phyloP scores from a whole-genome alignment of 2,329 filamentous ascomycete genomes.

The Fusarium circinatum region DNA sequence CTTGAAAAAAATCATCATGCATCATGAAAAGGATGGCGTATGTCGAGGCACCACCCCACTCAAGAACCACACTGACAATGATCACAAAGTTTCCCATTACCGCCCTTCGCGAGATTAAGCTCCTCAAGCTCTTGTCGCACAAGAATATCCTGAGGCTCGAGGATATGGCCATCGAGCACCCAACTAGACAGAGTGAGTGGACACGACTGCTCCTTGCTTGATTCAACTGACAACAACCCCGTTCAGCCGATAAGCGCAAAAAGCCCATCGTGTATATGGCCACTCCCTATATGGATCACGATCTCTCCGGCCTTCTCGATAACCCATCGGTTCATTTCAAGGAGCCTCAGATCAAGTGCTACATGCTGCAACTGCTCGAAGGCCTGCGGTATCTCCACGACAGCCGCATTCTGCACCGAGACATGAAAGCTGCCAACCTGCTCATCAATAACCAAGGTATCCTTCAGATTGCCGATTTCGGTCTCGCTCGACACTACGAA shows the following conservation, averaged over 20 bases:
- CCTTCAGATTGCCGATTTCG: constrained; percentile 97
- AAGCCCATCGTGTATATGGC: constrained; percentile 97
- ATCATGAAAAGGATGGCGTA: constrained; percentile 97
- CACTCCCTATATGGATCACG: constrained; percentile 98
- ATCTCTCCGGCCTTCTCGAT: constrained; percentile 95
- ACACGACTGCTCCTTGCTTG: background rate
- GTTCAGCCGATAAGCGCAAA: constrained; percentile 78
- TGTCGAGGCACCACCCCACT: constrained; percentile 45
- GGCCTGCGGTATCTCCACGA: constrained; percentile 92
- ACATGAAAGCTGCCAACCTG: constrained; percentile 99
- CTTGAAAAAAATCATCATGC: constrained; percentile 98
- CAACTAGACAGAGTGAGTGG: constrained; percentile 66
- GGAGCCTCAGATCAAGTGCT: constrained; percentile 95
- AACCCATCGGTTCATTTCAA: constrained; percentile 91
- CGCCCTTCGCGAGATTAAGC: constrained; percentile 95
- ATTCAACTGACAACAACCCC: constrained; percentile 11
- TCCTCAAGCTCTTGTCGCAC: constrained; percentile 94
- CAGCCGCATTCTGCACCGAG: constrained; percentile 88
- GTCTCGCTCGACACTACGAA: constrained; percentile 92
- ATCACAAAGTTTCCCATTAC: constrained; percentile 89
- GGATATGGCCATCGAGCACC: constrained; percentile 94
- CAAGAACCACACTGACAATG: constrained; percentile 14
- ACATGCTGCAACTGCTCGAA: constrained; percentile 91
- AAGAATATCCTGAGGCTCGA: constrained; percentile 86
- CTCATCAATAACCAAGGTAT: constrained; percentile 95